These are phyloP conservation scores for Hericium rajendrae DNA, from an alignment of 768 basidiomycete genomes.

Conservation along the genomic window DNA sequence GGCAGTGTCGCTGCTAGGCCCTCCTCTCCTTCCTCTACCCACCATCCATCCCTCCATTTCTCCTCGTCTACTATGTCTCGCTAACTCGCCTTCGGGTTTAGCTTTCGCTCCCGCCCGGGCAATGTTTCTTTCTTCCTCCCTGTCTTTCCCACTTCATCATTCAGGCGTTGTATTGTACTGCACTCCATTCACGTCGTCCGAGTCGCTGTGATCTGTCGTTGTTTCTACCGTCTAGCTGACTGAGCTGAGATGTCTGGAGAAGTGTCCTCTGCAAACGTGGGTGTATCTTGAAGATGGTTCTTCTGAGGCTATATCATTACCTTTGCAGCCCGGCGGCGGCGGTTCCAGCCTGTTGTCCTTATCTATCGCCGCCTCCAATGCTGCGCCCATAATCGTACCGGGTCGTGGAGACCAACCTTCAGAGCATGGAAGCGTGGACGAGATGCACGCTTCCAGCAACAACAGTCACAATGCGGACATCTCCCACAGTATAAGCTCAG, in stretches of 20 bases:
- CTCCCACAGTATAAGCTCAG: conserved; percentile 15
- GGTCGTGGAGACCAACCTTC: conserved; percentile 6
- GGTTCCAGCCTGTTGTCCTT: conserved; percentile 54
- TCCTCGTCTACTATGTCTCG: conserved; percentile 4
- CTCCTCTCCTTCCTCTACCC: background rate
- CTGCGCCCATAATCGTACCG: conserved; percentile 34
- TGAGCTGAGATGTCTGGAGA: conserved; percentile 9
- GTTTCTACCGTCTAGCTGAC: background rate
- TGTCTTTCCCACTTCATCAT: conserved; percentile 1
- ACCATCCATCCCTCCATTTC: background rate
- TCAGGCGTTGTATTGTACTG: conserved; percentile 2
- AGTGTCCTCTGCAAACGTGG: background rate
- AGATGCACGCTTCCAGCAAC: conserved; percentile 3
- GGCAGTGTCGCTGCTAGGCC: background rate
- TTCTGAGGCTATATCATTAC: background rate
- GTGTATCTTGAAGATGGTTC: background rate
- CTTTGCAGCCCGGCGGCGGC: conserved; percentile 3
- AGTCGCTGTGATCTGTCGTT: background rate
- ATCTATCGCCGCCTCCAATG: conserved; percentile 50
- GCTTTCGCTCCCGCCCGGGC: background rate
- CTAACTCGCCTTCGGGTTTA: conserved; percentile 5
- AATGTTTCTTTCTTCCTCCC: conserved; percentile 13
- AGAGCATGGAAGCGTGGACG: conserved; percentile 5
- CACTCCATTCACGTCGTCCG: conserved; percentile 1
- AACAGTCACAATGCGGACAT: conserved; percentile 1